Evolutionary conservation across 208 protist species (phyloP).

Genomic region (Wallacemonas sp.): DNA sequence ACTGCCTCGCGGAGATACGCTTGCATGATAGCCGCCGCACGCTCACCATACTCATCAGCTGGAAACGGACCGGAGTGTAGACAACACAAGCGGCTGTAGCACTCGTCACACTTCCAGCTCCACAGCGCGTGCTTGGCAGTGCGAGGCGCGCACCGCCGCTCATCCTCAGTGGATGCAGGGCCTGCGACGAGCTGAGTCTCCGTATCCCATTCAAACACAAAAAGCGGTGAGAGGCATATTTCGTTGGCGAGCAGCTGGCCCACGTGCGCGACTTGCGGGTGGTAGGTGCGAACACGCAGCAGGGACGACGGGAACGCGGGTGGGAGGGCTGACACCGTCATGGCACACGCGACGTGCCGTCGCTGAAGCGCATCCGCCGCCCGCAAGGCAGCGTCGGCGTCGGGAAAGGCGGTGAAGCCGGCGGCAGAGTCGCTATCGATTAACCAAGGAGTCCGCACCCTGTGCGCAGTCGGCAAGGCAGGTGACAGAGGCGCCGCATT

Average conservation of each 20-base stretch:
- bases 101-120: background rate
- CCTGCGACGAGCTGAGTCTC: too few relatives aligned
- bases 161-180: too few relatives aligned
- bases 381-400: too few relatives aligned
- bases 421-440: too few relatives aligned
- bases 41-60: background rate
- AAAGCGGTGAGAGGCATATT: slow-evolving; percentile 37
- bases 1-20: background rate
- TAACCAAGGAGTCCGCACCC: too few relatives aligned
- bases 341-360: too few relatives aligned
- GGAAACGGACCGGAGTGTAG: background rate
- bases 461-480: background rate
- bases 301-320: too few relatives aligned
- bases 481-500: background rate
- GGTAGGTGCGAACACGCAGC: slow-evolving; percentile 20
- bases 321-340: too few relatives aligned
- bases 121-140: too few relatives aligned
- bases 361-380: too few relatives aligned
- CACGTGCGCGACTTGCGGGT: slow-evolving; percentile 17
- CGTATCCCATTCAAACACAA: slow-evolving; percentile 46
- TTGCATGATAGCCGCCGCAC: background rate
- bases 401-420: too few relatives aligned
- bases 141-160: too few relatives aligned
- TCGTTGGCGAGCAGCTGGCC: slow-evolving; percentile 15
- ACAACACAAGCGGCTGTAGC: background rate